Evolutionary conservation across 257 asterid genomes (phyloP).

Genomic region (Solanum chiquidenum): DNA sequence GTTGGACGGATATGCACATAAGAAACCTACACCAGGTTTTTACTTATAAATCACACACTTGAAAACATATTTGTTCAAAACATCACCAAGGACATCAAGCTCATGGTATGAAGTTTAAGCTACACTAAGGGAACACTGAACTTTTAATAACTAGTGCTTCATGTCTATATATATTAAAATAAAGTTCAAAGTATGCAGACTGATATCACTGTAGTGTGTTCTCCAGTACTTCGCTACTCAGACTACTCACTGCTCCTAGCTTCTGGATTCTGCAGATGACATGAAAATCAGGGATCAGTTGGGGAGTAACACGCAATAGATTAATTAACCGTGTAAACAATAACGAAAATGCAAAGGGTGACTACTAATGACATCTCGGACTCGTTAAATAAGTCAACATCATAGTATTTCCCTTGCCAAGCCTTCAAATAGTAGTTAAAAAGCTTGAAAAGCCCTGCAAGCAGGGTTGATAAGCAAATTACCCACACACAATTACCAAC

Average conservation of each 20-base stretch:
- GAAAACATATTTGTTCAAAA: background rate
- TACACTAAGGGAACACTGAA: background rate
- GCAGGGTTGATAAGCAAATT: background rate
- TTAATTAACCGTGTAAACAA: background rate
- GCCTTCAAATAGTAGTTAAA: background rate
- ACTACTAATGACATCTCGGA: background rate
- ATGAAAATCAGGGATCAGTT: background rate
- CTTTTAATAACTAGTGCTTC: background rate
- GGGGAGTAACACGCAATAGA: background rate
- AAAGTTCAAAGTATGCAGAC: constrained; percentile 1
- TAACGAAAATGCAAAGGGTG: background rate
- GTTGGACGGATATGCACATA: background rate
- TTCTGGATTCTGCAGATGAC: background rate
- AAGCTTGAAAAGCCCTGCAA: background rate
- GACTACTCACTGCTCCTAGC: background rate
- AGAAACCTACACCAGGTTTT: background rate
- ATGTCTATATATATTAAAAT: background rate
- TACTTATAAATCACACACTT: background rate
- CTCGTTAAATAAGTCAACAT: background rate
- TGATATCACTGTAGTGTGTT: background rate
- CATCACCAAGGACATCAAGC: background rate
- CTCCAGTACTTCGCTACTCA: background rate
- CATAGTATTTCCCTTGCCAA: background rate
- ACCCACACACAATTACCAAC: background rate
- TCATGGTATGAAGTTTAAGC: background rate